A percentile compares a stretch with the other conserved stretches of the same genome.
Evolutionary conservation across 805 yeast genomes (phyloP).

Genomic region (Metahyphopichia silvanorum): DNA sequence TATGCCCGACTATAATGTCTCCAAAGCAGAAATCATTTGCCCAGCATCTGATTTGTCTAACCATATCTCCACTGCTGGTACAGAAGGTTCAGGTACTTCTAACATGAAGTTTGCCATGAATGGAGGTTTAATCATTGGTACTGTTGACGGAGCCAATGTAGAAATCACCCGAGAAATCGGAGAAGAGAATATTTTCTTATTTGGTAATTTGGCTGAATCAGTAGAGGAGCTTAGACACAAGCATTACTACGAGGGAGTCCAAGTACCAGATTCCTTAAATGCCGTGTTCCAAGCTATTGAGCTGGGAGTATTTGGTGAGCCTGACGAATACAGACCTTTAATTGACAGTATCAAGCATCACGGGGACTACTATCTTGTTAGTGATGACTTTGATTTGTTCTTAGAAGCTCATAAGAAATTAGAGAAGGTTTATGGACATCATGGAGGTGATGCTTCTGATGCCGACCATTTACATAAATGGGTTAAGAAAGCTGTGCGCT

Average conservation of each 20-base stretch:
- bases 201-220: conserved; percentile 86
- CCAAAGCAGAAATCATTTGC: conserved; percentile 86
- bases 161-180: conserved; percentile 93
- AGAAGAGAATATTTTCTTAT: conserved; percentile 86
- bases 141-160: conserved; percentile 96
- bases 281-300: conserved; percentile 67
- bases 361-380: conserved; percentile 83
- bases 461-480: conserved; percentile 60
- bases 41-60: conserved; percentile 91
- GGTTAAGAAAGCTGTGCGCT: conserved; percentile 70
- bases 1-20: conserved; percentile 89
- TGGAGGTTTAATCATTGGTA: conserved; percentile 92
- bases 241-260: conserved; percentile 60
- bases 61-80: conserved; percentile 96
- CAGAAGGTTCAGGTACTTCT: conserved; percentile 95
- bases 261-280: conserved; percentile 56
- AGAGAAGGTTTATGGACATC: conserved; percentile 62
- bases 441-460: conserved; percentile 38
- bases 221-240: conserved; percentile 81
- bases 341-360: conserved; percentile 67
- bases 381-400: conserved; percentile 87
- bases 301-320: conserved; percentile 68
- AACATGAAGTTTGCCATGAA: conserved; percentile 94
- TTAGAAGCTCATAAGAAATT: conserved; percentile 75
- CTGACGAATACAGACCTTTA: conserved; percentile 62